Evolutionary conservation across 2,329 filamentous ascomycete species (phyloP), one percentile per base, ranked within the genome.

Genomic region (Colletotrichum gigasporum): DNA sequence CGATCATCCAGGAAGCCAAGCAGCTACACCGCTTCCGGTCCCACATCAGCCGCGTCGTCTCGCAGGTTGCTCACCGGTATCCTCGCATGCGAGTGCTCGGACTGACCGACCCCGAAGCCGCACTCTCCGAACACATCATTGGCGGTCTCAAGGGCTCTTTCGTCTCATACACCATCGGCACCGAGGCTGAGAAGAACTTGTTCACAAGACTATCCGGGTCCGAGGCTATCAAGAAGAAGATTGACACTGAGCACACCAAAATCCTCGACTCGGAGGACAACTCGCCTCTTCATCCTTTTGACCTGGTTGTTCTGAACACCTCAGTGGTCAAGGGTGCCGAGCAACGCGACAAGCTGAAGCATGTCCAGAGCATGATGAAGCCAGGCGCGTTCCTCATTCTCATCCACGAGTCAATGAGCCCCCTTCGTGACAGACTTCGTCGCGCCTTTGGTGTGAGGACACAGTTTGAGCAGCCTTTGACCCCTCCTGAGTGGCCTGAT

Each of bases 61-160:
- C 37, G 5, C 68, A 69, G 44, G 30, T 70, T 3, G 57, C 63
- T 5, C 64, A 67, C 14, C 52, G 61, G 1, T 66, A 67, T 35
- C 69, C 69, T 4, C 53, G 61, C 20, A 66, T 70, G 68, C 57
- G 65, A 8, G 57, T 70, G 16, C 71, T 83, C 2, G 74, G 75
- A 1, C 61, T 82, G 2, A 74, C 75, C 0, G 75, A 76, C 6
- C 66, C 72, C 1, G 72, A 75, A 55, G 70, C 80, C 9, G 80
- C 80, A 14, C 65, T 82, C 30, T 71, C 72, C 0, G 69, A 71
- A 39, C 69, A 74, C 24, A 60, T 81, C 4, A 53, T 82, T 0
- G 80, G 78, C 9, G 82, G 82, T 1, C 81, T 79, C 3, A 82
- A 80, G 3, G 75, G 74, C 10, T 73, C 79, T 0, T 71, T 67